These are phyloP conservation scores for Hibiscus syriacus DNA, from an alignment of 345 rosid species.

Conservation along the genomic window DNA sequence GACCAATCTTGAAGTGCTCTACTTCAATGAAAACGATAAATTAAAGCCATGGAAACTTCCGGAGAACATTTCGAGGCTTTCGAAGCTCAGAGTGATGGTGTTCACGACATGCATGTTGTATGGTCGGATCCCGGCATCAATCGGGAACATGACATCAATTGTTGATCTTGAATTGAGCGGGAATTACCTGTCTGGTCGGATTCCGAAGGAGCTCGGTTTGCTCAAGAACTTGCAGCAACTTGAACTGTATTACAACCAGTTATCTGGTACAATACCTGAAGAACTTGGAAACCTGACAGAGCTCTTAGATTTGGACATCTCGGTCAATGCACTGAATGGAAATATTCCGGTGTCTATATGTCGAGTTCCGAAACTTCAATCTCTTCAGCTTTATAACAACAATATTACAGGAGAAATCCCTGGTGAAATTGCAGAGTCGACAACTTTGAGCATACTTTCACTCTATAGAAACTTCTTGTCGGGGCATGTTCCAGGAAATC, in stretches of 20 bases:
- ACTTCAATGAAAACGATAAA: conserved; percentile 40
- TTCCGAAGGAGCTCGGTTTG: conserved; percentile 68
- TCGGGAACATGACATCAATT: conserved; percentile 79
- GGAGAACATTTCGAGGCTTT: conserved; percentile 38
- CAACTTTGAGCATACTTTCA: conserved; percentile 52
- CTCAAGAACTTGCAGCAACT: conserved; percentile 69
- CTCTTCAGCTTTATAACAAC: conserved; percentile 86
- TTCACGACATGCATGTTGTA: conserved; percentile 53
- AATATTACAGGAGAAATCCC: conserved; percentile 83
- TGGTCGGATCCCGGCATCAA: conserved; percentile 65
- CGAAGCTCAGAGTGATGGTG: conserved; percentile 59
- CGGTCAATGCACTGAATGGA: conserved; percentile 71
- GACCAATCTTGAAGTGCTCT: conserved; percentile 45
- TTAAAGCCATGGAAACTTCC: conserved; percentile 54
- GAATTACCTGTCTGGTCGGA: conserved; percentile 56
- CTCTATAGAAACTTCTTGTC: conserved; percentile 64
- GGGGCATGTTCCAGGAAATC: conserved; percentile 66
- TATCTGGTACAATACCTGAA: conserved; percentile 69
- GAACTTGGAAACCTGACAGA: conserved; percentile 82
- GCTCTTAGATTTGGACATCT: conserved; percentile 76
- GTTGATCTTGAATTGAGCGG: conserved; percentile 82
- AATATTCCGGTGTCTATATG: conserved; percentile 67
- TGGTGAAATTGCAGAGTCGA: conserved; percentile 48
- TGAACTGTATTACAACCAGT: conserved; percentile 81
- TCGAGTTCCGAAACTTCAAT: conserved; percentile 63